Evolutionary conservation across 2,329 filamentous ascomycete genomes (phyloP).

Genomic region (Ustilaginoidea virens): DNA sequence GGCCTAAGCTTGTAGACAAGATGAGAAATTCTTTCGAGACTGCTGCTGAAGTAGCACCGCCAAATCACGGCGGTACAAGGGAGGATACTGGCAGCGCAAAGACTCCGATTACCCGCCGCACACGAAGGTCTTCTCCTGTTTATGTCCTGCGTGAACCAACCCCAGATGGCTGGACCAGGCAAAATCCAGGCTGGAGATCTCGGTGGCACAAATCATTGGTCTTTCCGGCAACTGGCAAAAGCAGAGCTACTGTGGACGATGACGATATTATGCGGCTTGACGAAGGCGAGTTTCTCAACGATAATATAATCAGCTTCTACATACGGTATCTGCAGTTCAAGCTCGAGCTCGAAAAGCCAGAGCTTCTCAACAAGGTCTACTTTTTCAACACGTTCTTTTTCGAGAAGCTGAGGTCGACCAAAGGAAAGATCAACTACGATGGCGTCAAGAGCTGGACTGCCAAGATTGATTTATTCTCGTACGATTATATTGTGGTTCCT

Average conservation of each 20-base stretch:
- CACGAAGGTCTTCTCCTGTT: slow-evolving; percentile 9
- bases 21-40: slow-evolving; percentile 3
- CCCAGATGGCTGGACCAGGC: slow-evolving; percentile 30
- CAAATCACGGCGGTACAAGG: background rate
- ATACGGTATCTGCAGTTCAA: slow-evolving; percentile 55
- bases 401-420: slow-evolving; percentile 50
- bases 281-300: slow-evolving; percentile 78
- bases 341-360: slow-evolving; percentile 36
- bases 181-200: slow-evolving; percentile 34
- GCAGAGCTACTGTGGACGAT: slow-evolving; percentile 50
- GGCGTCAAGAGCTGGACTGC: slow-evolving; percentile 80
- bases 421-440: slow-evolving; percentile 61
- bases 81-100: background rate
- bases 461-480: slow-evolving; percentile 67
- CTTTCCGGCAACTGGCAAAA: slow-evolving; percentile 42
- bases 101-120: slow-evolving; percentile 10
- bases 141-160: slow-evolving; percentile 5
- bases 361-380: slow-evolving; percentile 51
- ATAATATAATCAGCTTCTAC: slow-evolving; percentile 84
- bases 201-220: slow-evolving; percentile 43
- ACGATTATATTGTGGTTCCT: slow-evolving; percentile 81
- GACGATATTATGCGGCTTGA: slow-evolving; percentile 65
- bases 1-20: slow-evolving; percentile 1
- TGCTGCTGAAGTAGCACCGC: background rate
- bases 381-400: slow-evolving; percentile 94